Conservation (phyloP, 2,329 filamentous ascomycete species). For the Fusarium sp. region DNA sequence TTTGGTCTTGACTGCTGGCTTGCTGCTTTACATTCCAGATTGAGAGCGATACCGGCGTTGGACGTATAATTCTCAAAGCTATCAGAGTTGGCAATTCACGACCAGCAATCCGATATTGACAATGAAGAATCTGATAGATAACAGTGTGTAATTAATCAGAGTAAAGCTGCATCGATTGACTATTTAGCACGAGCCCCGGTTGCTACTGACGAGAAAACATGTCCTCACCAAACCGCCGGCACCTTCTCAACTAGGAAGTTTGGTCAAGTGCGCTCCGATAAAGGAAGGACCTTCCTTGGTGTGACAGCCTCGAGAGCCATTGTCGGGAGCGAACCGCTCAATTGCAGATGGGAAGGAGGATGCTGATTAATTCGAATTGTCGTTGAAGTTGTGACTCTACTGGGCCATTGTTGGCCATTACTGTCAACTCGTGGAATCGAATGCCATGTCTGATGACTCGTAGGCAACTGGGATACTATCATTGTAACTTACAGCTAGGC, state of each 20-base stretch:
- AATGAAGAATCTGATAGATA: too few relatives aligned
- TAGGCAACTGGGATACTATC: too few relatives aligned
- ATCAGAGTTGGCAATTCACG: background rate
- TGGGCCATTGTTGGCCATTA: background rate
- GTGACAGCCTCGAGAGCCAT: background rate
- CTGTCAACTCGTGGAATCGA: background rate
- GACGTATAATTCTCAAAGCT: background rate
- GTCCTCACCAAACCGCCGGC: background rate
- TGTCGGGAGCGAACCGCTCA: background rate
- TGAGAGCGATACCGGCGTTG: constrained; percentile 30
- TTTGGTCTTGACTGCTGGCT: background rate
- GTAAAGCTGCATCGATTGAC: background rate
- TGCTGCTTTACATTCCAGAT: background rate
- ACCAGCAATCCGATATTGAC: background rate
- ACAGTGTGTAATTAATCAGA: too few relatives aligned
- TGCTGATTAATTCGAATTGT: constrained; percentile 2
- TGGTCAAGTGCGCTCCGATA: background rate
- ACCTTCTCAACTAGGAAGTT: background rate
- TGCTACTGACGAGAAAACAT: too few relatives aligned
- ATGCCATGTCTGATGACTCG: too few relatives aligned
- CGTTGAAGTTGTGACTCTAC: background rate
- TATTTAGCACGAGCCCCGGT: background rate
- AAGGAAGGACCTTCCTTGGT: background rate
- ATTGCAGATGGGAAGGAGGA: background rate
- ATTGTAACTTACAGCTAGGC: too few relatives aligned